Percentiles rank a stretch among this genome's conserved stretches.
Conservation (phyloP, 805 yeast species). For the Monosporozyma solicola region DNA sequence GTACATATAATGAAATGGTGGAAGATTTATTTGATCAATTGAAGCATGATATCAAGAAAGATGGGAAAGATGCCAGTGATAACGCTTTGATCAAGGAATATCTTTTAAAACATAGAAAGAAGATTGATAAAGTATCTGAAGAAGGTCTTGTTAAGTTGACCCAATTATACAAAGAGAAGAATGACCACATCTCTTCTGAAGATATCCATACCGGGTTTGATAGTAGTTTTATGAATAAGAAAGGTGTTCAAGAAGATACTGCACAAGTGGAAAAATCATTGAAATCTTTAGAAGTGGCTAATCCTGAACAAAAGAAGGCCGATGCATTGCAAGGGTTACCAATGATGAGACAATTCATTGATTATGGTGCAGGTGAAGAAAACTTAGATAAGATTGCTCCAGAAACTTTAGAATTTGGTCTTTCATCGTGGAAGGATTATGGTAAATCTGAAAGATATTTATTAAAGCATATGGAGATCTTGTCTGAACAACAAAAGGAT, state of each 20-base stretch:
- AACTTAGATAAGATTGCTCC: slow-evolving; percentile 50
- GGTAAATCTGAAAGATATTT: slow-evolving; percentile 44
- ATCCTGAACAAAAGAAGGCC: not conserved
- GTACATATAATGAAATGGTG: slow-evolving; percentile 85
- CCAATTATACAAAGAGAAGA: slow-evolving; percentile 60
- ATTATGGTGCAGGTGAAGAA: slow-evolving; percentile 16
- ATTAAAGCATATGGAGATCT: slow-evolving; percentile 53
- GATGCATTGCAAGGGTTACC: not conserved
- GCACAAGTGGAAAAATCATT: slow-evolving; percentile 4
- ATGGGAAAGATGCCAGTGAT: slow-evolving; percentile 34
- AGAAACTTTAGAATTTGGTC: slow-evolving; percentile 58
- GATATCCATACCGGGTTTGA: slow-evolving; percentile 92
- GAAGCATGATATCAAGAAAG: slow-evolving; percentile 46
- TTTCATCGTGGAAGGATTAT: slow-evolving; percentile 42
- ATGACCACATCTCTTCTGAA: slow-evolving; percentile 72
- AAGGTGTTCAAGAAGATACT: slow-evolving; percentile 19
- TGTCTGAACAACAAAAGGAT: slow-evolving; percentile 80
- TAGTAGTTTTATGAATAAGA: slow-evolving; percentile 66
- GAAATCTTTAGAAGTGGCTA: slow-evolving; percentile 3
- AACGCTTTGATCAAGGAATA: slow-evolving; percentile 34
- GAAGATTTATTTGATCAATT: slow-evolving; percentile 81
- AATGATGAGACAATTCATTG: slow-evolving; percentile 18
- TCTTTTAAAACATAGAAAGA: slow-evolving; percentile 50
- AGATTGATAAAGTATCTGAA: slow-evolving; percentile 56
- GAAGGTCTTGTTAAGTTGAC: slow-evolving; percentile 60